A percentile compares a stretch with the other conserved stretches of the same genome.
These are phyloP conservation scores for Lipomyces spencermartinsiae DNA, from an alignment of 805 yeast genomes.

Conservation along the genomic window DNA sequence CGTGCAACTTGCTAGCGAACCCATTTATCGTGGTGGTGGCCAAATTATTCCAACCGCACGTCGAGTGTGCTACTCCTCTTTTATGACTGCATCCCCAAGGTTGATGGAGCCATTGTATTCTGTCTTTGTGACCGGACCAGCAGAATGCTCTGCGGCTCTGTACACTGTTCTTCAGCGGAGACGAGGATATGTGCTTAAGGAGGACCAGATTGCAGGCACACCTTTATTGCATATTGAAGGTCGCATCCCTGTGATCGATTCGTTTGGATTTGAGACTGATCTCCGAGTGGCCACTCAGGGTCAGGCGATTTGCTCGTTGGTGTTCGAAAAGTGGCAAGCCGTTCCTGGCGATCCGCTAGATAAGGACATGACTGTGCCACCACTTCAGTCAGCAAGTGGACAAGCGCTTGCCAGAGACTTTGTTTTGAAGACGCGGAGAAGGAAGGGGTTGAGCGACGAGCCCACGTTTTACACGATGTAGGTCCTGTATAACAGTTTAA, in stretches of 20 bases:
- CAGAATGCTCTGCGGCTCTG: slow-evolving; percentile 56
- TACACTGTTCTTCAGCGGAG: slow-evolving; percentile 61
- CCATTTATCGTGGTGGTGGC: slow-evolving; percentile 60
- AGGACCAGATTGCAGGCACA: slow-evolving; percentile 72
- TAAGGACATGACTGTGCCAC: slow-evolving; percentile 63
- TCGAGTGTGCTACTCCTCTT: slow-evolving; percentile 81
- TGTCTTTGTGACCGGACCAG: slow-evolving; percentile 62
- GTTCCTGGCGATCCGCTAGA: slow-evolving; percentile 96
- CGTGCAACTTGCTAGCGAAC: slow-evolving; percentile 57
- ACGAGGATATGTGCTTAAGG: slow-evolving; percentile 66
- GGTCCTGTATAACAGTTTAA: neutral
- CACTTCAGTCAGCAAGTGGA: slow-evolving; percentile 75
- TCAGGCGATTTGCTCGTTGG: slow-evolving; percentile 70
- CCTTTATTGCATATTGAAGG: slow-evolving; percentile 68
- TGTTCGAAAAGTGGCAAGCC: slow-evolving; percentile 72
- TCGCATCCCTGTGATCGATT: slow-evolving; percentile 83
- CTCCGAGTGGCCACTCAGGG: slow-evolving; percentile 79
- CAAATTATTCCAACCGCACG: slow-evolving; percentile 79
- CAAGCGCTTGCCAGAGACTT: slow-evolving; percentile 84
- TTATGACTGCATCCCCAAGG: slow-evolving; percentile 77
- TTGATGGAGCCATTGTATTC: slow-evolving; percentile 82
- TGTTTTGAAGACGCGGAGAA: slow-evolving; percentile 81
- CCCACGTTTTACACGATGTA: slow-evolving; percentile 49
- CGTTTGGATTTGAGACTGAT: slow-evolving; percentile 89
- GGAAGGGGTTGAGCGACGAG: slow-evolving; percentile 84